Evolutionary conservation across 371 early-diverging fungal genomes (phyloP), one percentile per base, ranked within the genome.

Genomic region (Fennellomyces sp.): DNA sequence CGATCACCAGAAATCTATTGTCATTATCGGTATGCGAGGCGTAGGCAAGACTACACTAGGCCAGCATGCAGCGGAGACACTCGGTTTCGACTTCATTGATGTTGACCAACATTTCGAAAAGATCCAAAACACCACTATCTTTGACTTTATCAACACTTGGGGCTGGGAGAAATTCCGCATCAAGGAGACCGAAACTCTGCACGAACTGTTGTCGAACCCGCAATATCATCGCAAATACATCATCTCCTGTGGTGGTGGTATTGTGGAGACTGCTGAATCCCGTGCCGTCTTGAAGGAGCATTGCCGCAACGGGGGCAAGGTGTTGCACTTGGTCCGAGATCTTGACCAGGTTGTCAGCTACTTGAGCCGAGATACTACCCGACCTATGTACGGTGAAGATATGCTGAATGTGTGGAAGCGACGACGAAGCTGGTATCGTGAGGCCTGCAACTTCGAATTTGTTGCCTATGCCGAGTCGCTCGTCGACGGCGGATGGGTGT

Each of bases 1-100:
- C 17, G 67, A 72, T 41, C 63, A 66, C 11, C 61, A 66, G 29
- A 73, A 78, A n/a, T 86, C 92, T 3, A 79, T 96, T 35, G 87
- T 97, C 6, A 75, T 98, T 23, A 90, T 97, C 60, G 98, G 98
- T 41, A 97, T 98, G 98, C 91, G 98, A 54, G 97, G 97, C 17
- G 96, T 89, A 2, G 98, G 98, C 45, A 98, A 98, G 78, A 93
- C 97, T 0, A 86, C 92, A 2, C 51, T 95, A 62, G 96, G 97
- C 17, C 81, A 76, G 27, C 78, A 86, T 26, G 90, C 90, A 3
- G 92, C 97, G 3, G 72, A 70, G 26, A 68, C 71, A 0, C 72
- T 97, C 23, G 78, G 84, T 3, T 88, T 88, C 10, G 63, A 78
- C 21, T 97, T 95, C 65, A 73, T 97, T 11, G 98, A 98, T 69